Evolutionary conservation across 176 grass and related monocot genomes (phyloP).

Genomic region (Echinochloa phyllopogon): DNA sequence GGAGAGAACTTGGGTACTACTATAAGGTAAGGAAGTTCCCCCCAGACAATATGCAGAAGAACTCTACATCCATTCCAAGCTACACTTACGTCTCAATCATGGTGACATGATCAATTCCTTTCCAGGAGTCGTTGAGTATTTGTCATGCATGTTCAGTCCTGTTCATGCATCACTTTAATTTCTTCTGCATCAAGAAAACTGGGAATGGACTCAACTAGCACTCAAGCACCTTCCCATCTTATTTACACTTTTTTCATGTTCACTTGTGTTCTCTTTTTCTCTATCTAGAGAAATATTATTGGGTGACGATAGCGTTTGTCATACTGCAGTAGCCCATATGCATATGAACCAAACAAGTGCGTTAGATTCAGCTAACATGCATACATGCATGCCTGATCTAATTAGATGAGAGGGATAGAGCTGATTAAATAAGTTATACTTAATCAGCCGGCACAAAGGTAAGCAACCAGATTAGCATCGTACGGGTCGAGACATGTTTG

Average conservation of each 20-base stretch:
- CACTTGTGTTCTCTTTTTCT: not conserved
- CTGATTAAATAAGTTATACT: not conserved
- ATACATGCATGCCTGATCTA: not conserved
- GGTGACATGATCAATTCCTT: not conserved
- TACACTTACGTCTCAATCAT: not conserved
- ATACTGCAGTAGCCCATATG: not conserved
- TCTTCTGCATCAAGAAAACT: not conserved
- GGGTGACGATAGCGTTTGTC: too few species aligned
- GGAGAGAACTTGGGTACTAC: not conserved
- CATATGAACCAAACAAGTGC: not conserved
- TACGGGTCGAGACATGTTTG: not conserved
- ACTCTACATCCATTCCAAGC: not conserved
- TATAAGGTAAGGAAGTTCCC: not conserved
- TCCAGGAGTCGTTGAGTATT: not conserved
- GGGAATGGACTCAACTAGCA: not conserved
- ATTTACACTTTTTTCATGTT: too few species aligned
- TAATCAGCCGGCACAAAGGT: not conserved
- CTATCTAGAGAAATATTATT: not conserved
- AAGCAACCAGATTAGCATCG: not conserved
- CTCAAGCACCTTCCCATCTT: not conserved
- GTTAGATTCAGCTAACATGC: not conserved
- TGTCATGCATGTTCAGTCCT: not conserved
- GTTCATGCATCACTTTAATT: not conserved
- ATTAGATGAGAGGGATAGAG: not conserved
- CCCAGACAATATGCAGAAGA: conserved; percentile 13